Conservation (phyloP, 2,329 filamentous ascomycete genomes). For the Paraphoma chrysanthemicola region DNA sequence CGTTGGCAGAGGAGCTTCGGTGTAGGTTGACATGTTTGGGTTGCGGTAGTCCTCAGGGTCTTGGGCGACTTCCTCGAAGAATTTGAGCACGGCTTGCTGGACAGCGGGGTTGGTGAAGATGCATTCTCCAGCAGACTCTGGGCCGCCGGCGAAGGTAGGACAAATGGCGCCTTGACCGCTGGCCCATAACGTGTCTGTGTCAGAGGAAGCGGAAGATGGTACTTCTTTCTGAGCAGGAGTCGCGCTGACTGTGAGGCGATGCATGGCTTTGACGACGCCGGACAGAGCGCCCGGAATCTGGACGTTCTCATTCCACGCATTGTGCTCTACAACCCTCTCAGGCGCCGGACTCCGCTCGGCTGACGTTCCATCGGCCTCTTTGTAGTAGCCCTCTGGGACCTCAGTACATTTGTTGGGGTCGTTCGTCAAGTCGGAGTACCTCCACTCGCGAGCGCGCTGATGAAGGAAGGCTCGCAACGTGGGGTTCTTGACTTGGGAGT, state of each 20-base stretch:
- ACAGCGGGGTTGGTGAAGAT: constrained; percentile 63
- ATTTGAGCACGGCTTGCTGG: constrained; percentile 63
- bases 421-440: constrained; percentile 17
- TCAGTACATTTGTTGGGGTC: constrained; percentile 29
- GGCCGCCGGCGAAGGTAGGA: constrained; percentile 69
- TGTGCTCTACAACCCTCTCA: constrained; percentile 4
- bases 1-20: constrained; percentile 17
- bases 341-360: not conserved
- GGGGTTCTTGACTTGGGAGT: constrained; percentile 30
- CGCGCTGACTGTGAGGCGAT: constrained; percentile 8
- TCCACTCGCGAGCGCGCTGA: constrained; percentile 44
- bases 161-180: constrained; percentile 41
- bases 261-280: constrained; percentile 11
- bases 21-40: constrained; percentile 24
- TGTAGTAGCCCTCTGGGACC: constrained; percentile 28
- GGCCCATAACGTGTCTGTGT: constrained; percentile 8
- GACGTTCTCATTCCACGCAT: constrained; percentile 21
- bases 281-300: not conserved
- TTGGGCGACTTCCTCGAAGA: constrained; percentile 66
- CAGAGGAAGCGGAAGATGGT: not conserved
- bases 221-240: not conserved
- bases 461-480: constrained; percentile 38
- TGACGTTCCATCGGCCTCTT: not conserved
- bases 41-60: constrained; percentile 48
- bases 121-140: constrained; percentile 64